Evolutionary conservation across 371 early-diverging fungal genomes (phyloP), one percentile per base, ranked within the genome.

Genomic region (Mucor plumbeus): DNA sequence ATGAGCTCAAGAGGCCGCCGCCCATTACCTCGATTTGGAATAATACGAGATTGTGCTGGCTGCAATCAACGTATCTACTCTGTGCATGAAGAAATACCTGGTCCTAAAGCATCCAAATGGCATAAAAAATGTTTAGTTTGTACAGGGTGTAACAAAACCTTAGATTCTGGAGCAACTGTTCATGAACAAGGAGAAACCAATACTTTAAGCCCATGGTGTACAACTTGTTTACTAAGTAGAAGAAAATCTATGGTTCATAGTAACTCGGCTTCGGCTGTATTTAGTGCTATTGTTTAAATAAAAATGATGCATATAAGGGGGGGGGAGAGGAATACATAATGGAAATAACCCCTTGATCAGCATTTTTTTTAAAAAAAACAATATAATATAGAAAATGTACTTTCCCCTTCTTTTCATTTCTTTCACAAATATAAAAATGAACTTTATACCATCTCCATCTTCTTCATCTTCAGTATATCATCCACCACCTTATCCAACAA

Each of bases 11-110:
- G 79, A 38, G 76, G 66, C 6, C 56, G 67, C 10, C 55, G 68
- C 3, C 78, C 80, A 21, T 50, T 82, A 0, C 83, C 83, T 41
- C 59, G 70, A 43, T 80, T 82, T 61, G 83, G 83, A 5, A 47
- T 65, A 14, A 56, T 69, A 13, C 72, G 73, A 55, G 67, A 63
- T 14, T 82, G 83, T 44, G 75, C 83, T 21, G 78, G 80, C 1
- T 82, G 83, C 50, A 53, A 59, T 35, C 67, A 80, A 43, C 72
- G 73, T 7, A 78, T 80, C 7, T 53, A 50, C 6, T 78, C 78
- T n/a, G 72, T 83, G 14, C 74, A 78, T 53, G 83, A 83, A 54
- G 83, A 83, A 47, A 75, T 74, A 50, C 77, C 77, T 39, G 83
- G 83, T 1, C 83, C 83, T 0, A 71, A 73, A 39, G 83, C 83